These are phyloP conservation scores for Clonostachys chloroleuca DNA, from an alignment of 2,329 filamentous ascomycete species.

Conservation along the genomic window DNA sequence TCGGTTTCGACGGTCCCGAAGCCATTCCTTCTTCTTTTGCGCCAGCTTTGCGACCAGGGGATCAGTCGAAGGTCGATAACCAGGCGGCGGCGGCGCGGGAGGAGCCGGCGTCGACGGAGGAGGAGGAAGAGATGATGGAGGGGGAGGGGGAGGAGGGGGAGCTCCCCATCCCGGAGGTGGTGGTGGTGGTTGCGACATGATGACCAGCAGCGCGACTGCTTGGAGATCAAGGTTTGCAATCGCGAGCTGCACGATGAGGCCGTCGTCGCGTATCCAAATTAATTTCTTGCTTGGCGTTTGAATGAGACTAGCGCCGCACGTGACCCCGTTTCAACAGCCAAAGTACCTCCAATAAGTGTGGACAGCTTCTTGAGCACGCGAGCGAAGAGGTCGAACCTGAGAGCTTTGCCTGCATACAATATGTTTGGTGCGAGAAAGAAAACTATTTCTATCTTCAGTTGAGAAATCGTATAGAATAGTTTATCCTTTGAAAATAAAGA, in stretches of 20 bases:
- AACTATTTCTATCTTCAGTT: too few relatives aligned
- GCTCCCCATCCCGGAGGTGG: conserved; percentile 55
- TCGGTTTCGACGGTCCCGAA: conserved; percentile 82
- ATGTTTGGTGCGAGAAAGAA: too few relatives aligned
- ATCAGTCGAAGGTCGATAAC: conserved; percentile 75
- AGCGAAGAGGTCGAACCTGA: too few relatives aligned
- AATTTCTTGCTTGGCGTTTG: too few relatives aligned
- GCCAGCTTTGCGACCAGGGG: conserved; percentile 90
- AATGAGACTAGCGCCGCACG: conserved; percentile 13
- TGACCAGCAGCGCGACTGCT: conserved; percentile 17
- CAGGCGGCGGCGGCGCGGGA: conserved; percentile 74
- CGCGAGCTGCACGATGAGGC: conserved; percentile 17
- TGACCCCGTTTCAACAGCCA: conserved; percentile 4
- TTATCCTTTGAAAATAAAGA: too few relatives aligned
- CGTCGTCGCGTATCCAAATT: too few relatives aligned
- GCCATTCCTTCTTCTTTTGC: conserved; percentile 99
- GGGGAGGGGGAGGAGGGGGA: conserved; percentile 52
- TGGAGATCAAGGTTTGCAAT: conserved; percentile 5
- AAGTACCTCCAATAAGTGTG: too few relatives aligned
- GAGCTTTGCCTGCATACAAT: too few relatives aligned
- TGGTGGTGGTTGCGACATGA: conserved; percentile 50
- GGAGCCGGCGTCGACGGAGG: conserved; percentile 49
- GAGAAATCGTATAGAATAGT: too few relatives aligned
- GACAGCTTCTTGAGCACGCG: too few relatives aligned
- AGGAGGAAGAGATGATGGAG: conserved; percentile 50